phyloP scores from a whole-genome alignment of 306 rosid genomes.

The Rubus parviflorus region DNA sequence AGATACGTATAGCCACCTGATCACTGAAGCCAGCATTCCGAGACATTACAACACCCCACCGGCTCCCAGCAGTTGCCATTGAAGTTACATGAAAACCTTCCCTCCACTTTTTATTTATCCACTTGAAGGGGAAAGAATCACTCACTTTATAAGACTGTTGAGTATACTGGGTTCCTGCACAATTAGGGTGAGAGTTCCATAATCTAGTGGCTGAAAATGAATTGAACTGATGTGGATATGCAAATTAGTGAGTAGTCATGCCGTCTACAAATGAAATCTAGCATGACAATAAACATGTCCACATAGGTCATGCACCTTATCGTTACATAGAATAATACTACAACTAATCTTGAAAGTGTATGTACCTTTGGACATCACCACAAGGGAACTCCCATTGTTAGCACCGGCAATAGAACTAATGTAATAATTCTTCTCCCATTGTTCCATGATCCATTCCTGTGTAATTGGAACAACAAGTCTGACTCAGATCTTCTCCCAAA shows the following conservation, averaged over 20 bases:
- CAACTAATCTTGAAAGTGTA: not conserved
- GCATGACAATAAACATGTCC: not conserved
- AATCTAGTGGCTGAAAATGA: not conserved
- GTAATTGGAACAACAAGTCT: constrained; percentile 3
- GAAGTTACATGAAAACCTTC: constrained; percentile 98
- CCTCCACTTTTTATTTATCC: constrained; percentile 98
- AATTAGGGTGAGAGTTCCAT: constrained; percentile 6
- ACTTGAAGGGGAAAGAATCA: constrained; percentile 96
- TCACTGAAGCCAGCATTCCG: constrained; percentile 94
- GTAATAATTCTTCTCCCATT: constrained; percentile 68
- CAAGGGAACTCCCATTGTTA: constrained; percentile 65
- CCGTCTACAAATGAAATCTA: not conserved
- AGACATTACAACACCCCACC: constrained; percentile 98
- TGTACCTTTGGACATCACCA: constrained; percentile 68
- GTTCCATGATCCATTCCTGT: constrained; percentile 74
- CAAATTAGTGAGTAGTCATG: not conserved
- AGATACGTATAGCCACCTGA: constrained; percentile 51
- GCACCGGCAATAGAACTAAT: constrained; percentile 68
- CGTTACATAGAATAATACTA: not conserved
- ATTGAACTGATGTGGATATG: not conserved
- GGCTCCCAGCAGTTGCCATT: constrained; percentile 95
- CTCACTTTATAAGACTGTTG: constrained; percentile 99
- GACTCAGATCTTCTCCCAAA: not conserved
- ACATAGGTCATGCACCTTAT: not conserved
- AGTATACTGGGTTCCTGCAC: constrained; percentile 78